These are phyloP conservation scores for Osmanthus fragrans DNA, from an alignment of 257 asterid genomes.

Conservation along the genomic window DNA sequence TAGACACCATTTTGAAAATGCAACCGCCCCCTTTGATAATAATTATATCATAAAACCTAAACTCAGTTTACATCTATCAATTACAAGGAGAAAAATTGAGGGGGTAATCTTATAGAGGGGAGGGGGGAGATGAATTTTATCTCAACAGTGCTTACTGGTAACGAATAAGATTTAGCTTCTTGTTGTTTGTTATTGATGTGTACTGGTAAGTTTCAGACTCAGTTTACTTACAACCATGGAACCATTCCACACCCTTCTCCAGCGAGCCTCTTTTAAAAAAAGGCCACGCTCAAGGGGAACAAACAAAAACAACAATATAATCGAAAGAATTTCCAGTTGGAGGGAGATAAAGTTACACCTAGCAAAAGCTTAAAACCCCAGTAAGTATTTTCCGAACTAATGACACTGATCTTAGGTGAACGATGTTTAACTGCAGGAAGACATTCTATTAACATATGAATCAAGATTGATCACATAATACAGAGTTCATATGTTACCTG, in stretches of 20 bases:
- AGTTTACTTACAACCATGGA: background rate
- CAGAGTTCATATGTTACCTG: conserved; percentile 42
- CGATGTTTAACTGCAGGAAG: background rate
- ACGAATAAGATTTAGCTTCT: background rate
- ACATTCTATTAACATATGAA: background rate
- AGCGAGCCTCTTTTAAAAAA: background rate
- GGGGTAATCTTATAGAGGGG: too few relatives aligned
- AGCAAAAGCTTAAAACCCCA: background rate
- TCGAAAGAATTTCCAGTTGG: background rate
- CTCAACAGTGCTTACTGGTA: background rate
- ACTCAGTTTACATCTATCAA: background rate
- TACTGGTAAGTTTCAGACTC: background rate
- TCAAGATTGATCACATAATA: background rate
- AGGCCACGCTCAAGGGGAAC: background rate
- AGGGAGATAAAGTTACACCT: background rate
- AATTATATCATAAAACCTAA: background rate
- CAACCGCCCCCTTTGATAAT: conserved; percentile 38
- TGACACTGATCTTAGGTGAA: too few relatives aligned
- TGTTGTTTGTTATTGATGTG: background rate
- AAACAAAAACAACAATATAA: too few relatives aligned
- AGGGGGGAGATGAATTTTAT: background rate
- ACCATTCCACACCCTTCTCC: background rate
- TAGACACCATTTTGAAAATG: conserved; percentile 47
- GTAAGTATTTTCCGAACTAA: background rate
- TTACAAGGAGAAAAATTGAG: too few relatives aligned